Percentiles rank a stretch among this genome's conserved stretches.
Evolutionary conservation across 2,329 filamentous ascomycete species (phyloP).

Genomic region (Amauroascus verrucosus): DNA sequence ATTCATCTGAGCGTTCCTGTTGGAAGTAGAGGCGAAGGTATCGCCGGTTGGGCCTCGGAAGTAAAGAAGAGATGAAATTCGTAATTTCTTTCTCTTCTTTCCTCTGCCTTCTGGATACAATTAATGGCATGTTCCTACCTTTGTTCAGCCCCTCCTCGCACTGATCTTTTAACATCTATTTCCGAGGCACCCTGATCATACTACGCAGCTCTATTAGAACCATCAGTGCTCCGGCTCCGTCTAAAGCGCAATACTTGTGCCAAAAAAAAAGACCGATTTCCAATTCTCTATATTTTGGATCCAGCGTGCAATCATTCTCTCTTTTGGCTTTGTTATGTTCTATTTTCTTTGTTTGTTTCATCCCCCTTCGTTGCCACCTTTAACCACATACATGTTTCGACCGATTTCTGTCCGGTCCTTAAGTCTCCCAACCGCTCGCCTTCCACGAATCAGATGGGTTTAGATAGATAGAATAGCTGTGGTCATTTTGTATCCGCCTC

Average conservation of each 20-base stretch:
- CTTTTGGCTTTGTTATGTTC: background rate
- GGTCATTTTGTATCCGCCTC: background rate
- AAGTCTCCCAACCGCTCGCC: background rate
- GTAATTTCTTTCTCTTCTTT: slow-evolving; percentile 11
- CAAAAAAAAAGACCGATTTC: background rate
- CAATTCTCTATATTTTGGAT: slow-evolving; percentile 1
- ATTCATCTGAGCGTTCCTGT: slow-evolving; percentile 65
- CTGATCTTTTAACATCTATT: background rate
- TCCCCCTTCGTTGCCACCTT: background rate
- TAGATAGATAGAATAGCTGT: slow-evolving; percentile 12
- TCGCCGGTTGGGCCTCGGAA: slow-evolving; percentile 87
- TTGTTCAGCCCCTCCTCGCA: background rate
- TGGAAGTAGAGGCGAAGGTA: slow-evolving; percentile 77
- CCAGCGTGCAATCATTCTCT: background rate
- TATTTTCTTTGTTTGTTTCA: background rate
- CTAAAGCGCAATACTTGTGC: background rate
- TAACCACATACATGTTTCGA: background rate
- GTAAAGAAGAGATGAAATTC: slow-evolving; percentile 60
- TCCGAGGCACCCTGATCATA: background rate
- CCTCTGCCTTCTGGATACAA: background rate
- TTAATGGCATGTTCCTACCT: background rate
- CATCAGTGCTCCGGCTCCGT: background rate
- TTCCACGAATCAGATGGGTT: background rate
- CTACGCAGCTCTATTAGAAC: background rate
- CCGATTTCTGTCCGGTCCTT: background rate